phyloP scores from a whole-genome alignment of 1,284 basidiomycete genomes.

The Tilletia walkeri region DNA sequence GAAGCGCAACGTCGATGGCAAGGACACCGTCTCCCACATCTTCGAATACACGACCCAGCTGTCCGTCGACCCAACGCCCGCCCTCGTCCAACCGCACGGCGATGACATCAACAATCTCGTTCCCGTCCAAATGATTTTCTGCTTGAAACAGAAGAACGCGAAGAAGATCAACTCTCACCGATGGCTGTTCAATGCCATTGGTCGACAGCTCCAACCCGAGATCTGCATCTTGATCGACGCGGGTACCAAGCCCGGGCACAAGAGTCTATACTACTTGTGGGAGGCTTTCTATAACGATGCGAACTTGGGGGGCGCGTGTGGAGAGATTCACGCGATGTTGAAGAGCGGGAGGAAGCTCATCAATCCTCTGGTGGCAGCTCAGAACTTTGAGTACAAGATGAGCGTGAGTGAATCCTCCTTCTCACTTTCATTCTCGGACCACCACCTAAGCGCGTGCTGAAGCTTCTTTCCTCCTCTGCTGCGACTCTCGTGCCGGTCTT shows the following conservation, averaged over 20 bases:
- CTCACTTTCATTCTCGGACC: not conserved
- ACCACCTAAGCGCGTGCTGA: constrained; percentile 26
- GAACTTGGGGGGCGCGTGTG: constrained; percentile 53
- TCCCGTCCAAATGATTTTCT: constrained; percentile 91
- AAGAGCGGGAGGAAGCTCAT: constrained; percentile 51
- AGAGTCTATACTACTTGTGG: constrained; percentile 54
- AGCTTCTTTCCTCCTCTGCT: too few species aligned
- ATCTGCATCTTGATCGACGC: constrained; percentile 53
- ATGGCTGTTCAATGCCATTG: constrained; percentile 97
- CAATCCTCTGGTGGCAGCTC: constrained; percentile 65
- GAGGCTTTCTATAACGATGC: constrained; percentile 55
- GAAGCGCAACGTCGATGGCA: constrained; percentile 85
- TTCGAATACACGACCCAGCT: constrained; percentile 68
- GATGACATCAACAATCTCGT: constrained; percentile 78
- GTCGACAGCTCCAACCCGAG: constrained; percentile 63
- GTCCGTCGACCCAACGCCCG: constrained; percentile 79
- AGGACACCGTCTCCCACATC: constrained; percentile 78
- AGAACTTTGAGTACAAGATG: constrained; percentile 98
- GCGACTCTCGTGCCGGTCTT: too few species aligned
- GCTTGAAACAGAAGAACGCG: constrained; percentile 92
- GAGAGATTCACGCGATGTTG: constrained; percentile 55
- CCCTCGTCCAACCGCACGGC: constrained; percentile 81
- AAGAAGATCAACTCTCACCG: constrained; percentile 66
- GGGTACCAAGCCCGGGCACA: constrained; percentile 54
- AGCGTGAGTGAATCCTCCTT: constrained; percentile 53